These are phyloP conservation scores for Penicillium crystallinum DNA, from an alignment of 495 filamentous ascomycete species.

Conservation along the genomic window DNA sequence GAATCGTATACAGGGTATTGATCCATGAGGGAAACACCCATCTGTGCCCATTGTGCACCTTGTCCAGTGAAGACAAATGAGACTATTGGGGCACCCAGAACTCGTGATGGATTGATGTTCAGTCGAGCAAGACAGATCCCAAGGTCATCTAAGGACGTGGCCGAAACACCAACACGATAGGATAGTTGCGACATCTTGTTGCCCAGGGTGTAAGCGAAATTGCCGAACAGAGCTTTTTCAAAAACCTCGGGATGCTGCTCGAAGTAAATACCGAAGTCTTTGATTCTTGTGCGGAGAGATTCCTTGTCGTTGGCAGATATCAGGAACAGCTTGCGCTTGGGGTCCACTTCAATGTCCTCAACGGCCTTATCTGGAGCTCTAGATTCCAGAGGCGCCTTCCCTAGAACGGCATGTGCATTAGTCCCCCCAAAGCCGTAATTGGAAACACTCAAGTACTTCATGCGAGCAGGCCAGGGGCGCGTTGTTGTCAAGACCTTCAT, in stretches of 20 bases:
- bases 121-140: constrained; percentile 22
- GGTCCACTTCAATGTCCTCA: constrained; percentile 17
- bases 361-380: constrained; percentile 5
- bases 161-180: constrained; percentile 23
- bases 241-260: constrained; percentile 30
- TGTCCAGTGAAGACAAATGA: constrained; percentile 38
- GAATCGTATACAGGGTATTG: constrained; percentile 22
- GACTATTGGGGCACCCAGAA: constrained; percentile 16
- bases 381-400: constrained; percentile 14
- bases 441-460: constrained; percentile 44
- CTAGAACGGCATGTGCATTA: constrained; percentile 55
- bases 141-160: constrained; percentile 22
- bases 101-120: constrained; percentile 16
- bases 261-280: constrained; percentile 28
- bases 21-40: constrained; percentile 29
- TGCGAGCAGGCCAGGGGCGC: constrained; percentile 24
- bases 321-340: constrained; percentile 21
- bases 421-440: constrained; percentile 62
- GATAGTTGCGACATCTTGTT: constrained; percentile 24
- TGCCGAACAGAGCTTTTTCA: constrained; percentile 24
- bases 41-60: constrained; percentile 39
- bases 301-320: constrained; percentile 30
- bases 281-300: constrained; percentile 19
- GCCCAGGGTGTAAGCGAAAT: constrained; percentile 28
- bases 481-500: constrained; percentile 20